Evolutionary conservation across 208 protist genomes (phyloP).

Genomic region (Wallacemonas collosoma): DNA sequence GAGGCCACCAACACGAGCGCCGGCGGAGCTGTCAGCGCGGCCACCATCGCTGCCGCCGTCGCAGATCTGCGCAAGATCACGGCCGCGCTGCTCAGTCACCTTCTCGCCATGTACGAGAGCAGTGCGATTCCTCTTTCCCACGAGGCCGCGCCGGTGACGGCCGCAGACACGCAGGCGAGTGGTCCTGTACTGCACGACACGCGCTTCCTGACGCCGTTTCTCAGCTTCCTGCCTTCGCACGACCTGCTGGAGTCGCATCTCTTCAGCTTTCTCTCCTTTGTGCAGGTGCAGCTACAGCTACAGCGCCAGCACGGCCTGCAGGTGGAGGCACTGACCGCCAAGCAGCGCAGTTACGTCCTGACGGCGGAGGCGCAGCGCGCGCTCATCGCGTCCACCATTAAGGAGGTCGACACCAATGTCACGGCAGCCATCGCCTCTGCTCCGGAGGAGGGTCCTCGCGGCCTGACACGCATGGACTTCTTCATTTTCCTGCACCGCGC

Average conservation of each 20-base stretch:
- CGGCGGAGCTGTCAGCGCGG: conserved; percentile 8
- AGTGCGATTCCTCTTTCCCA: conserved; percentile 44
- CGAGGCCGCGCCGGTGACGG: conserved; percentile 12
- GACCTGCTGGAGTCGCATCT: conserved; percentile 63
- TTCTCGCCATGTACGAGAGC: conserved; percentile 65
- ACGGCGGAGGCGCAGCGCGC: conserved; percentile 38
- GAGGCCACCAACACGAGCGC: conserved; percentile 13
- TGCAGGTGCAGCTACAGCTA: conserved; percentile 72
- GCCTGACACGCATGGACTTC: conserved; percentile 62
- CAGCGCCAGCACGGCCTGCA: conserved; percentile 37
- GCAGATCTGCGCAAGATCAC: conserved; percentile 39
- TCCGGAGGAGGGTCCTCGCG: conserved; percentile 25
- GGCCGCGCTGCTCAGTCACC: conserved; percentile 39
- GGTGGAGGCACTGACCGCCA: conserved; percentile 21
- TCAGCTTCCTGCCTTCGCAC: conserved; percentile 55
- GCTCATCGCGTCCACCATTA: conserved; percentile 52
- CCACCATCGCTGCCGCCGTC: conserved; percentile 7
- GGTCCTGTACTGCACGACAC: conserved; percentile 46
- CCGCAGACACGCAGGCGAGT: background rate
- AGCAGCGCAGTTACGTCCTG: conserved; percentile 44
- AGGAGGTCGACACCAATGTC: conserved; percentile 49
- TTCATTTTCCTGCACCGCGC: conserved; percentile 68
- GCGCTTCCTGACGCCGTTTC: conserved; percentile 73
- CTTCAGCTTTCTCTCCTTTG: conserved; percentile 65
- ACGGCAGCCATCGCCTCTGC: conserved; percentile 14